A percentile compares a stretch with the other conserved stretches of the same genome.
Conservation (phyloP, 805 yeast species). For the Candida krabiensis region DNA sequence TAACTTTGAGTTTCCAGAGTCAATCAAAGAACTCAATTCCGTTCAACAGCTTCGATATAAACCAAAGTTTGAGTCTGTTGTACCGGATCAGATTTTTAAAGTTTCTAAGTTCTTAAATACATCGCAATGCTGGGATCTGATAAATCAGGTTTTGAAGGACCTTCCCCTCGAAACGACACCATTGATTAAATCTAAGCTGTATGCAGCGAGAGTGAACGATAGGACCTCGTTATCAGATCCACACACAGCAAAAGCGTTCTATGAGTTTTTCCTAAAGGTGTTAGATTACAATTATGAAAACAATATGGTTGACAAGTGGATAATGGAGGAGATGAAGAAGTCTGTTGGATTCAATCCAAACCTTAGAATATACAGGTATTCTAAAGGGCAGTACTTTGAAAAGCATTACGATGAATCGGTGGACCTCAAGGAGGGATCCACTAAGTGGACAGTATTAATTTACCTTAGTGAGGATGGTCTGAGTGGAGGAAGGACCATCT, state of each 20-base stretch:
- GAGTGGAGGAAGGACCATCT: constrained; percentile 60
- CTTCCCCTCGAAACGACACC: constrained; percentile 47
- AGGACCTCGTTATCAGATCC: constrained; percentile 43
- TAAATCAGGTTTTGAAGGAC: constrained; percentile 26
- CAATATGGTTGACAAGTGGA: constrained; percentile 30
- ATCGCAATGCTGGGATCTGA: constrained; percentile 40
- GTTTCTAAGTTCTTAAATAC: constrained; percentile 39
- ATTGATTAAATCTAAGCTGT: constrained; percentile 45
- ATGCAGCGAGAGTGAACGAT: constrained; percentile 60
- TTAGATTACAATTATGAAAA: constrained; percentile 32
- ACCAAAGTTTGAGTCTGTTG: constrained; percentile 10
- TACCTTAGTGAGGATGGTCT: constrained; percentile 59
- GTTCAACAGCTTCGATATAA: constrained; percentile 5
- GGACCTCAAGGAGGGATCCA: constrained; percentile 37
- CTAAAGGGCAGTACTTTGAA: constrained; percentile 57
- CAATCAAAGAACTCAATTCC: background rate
- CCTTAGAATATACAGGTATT: constrained; percentile 54
- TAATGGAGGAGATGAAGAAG: constrained; percentile 30
- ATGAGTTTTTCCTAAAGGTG: constrained; percentile 40
- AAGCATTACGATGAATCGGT: constrained; percentile 64
- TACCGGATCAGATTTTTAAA: constrained; percentile 40
- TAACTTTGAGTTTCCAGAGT: constrained; percentile 9
- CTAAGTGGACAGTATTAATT: constrained; percentile 60
- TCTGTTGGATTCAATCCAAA: constrained; percentile 57
- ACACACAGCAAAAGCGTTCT: constrained; percentile 37